A percentile compares a stretch with the other conserved stretches of the same genome.
phyloP scores from a whole-genome alignment of 2,329 filamentous ascomycete species.

The Xylaria sp. region DNA sequence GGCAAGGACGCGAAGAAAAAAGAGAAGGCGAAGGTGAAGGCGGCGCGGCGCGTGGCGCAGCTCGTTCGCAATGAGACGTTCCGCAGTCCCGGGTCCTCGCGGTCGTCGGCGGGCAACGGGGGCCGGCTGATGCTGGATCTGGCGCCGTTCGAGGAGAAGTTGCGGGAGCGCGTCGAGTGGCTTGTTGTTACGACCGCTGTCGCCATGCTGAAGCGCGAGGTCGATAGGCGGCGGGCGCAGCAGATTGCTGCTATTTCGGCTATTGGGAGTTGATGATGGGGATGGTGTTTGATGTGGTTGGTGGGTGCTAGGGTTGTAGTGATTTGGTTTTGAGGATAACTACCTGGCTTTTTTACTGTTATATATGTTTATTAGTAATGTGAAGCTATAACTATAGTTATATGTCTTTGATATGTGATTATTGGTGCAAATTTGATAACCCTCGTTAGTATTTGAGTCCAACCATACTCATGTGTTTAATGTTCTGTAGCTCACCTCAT shows the following conservation, averaged over 20 bases:
- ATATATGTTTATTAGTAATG: neutral
- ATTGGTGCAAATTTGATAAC: neutral
- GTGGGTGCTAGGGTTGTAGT: neutral
- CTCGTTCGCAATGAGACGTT: constrained; percentile 55
- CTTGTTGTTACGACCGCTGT: constrained; percentile 66
- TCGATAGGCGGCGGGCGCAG: constrained; percentile 64
- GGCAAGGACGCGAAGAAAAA: neutral
- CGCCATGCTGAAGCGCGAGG: constrained; percentile 72
- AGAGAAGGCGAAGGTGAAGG: constrained; percentile 44
- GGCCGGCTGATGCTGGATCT: constrained; percentile 59
- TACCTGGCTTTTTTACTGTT: neutral
- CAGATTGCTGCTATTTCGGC: constrained; percentile 59
- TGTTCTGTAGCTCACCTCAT: neutral
- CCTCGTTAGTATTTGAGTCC: neutral
- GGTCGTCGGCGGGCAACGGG: constrained; percentile 60
- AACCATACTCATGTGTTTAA: neutral
- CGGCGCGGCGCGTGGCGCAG: constrained; percentile 52
- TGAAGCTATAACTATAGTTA: neutral
- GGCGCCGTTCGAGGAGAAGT: constrained; percentile 48
- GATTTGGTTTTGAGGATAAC: neutral
- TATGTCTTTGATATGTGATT: too few relatives aligned
- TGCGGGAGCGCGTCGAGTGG: constrained; percentile 56
- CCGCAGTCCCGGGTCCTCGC: constrained; percentile 54
- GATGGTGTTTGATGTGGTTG: neutral
- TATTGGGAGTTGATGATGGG: constrained; percentile 5